A percentile compares a stretch with the other conserved stretches of the same genome.
Conservation (phyloP, 768 basidiomycete species). For the Hypsizygus marmoreus region DNA sequence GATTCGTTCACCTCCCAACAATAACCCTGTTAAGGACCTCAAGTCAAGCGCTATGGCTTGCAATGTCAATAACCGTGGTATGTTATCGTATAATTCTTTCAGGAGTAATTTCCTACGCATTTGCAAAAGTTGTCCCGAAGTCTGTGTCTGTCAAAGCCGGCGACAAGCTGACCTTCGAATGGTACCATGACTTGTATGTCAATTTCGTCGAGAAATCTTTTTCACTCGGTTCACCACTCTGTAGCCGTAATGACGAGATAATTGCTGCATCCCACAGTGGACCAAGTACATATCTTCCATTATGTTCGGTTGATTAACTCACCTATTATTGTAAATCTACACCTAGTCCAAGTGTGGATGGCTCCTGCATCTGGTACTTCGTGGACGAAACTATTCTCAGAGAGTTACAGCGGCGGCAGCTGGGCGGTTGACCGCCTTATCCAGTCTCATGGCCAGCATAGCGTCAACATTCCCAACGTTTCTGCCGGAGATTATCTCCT, state of each 20-base stretch:
- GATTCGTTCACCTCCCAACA: constrained; percentile 39
- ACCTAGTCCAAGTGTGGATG: constrained; percentile 36
- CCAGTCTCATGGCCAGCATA: constrained; percentile 31
- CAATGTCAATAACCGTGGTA: constrained; percentile 35
- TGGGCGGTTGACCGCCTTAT: constrained; percentile 38
- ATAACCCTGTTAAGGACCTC: constrained; percentile 37
- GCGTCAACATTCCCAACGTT: constrained; percentile 32
- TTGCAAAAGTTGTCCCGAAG: constrained; percentile 21
- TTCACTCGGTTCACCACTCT: too few species aligned
- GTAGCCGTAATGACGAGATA: constrained; percentile 37
- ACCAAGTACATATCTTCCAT: too few species aligned
- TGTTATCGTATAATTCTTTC: not conserved
- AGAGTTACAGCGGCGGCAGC: constrained; percentile 22
- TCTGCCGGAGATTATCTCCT: constrained; percentile 36
- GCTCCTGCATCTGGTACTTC: constrained; percentile 27
- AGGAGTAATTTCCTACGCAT: too few species aligned
- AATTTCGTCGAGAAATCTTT: not conserved
- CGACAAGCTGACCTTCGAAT: constrained; percentile 36
- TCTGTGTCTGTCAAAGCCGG: constrained; percentile 31
- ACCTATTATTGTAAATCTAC: too few species aligned
- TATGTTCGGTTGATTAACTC: too few species aligned
- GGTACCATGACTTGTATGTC: constrained; percentile 32
- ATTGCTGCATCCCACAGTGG: constrained; percentile 37
- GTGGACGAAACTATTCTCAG: constrained; percentile 36
- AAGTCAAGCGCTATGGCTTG: constrained; percentile 30